Base-by-base conservation (phyloP, 495 filamentous ascomycete genomes). In the Hyaloscypha variabilis region DNA sequence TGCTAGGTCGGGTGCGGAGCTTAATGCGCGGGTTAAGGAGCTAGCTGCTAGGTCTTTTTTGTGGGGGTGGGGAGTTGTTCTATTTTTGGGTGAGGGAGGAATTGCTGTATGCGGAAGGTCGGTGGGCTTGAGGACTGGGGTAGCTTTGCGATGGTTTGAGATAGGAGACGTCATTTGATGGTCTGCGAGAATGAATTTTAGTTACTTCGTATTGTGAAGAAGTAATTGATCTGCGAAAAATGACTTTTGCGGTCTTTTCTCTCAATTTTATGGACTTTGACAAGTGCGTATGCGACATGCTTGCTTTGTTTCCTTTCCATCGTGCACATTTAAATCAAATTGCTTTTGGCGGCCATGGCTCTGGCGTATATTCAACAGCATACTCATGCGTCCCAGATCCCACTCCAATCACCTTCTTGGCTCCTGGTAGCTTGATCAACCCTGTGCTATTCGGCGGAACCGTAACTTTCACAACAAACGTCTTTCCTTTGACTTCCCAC, bases 381-480 rank as follows among this genome's bases (percentile, higher is more conserved):
- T 58, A 67, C 11, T 36, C 60, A 55, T 67, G 53, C 24, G 36
- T 42, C 49, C 71, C 71, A 55, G 65, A 69, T 25, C 71, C 68
- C 26, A 71, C 53, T 19, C 42, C 13, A 14, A 58, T 23, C 46
- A 30, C 46, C 26, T 39, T 58, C 50, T 62, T 58, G 14, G 60
- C n/a, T 13, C 68, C 68, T 26, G 66, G 65, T n/a, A 73, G 34
- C 23, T 69, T 60, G 8, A 73, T 54, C 26, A 53, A 30, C 0
- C 39, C 69, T 26, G n/a, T 61, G 19, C 36, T 50, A 60, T 71
- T 69, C 24, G 69, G 69, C 50, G 71, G 71, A 17, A 73, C 71
- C 17, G 25, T 36, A 2, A 64, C 58, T 21, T 17, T 52, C 60
- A 67, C 65, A 29, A 23, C 53, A 34, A 73, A 70, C 23, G 23